These are phyloP conservation scores for Pisolithus orientalis DNA, from an alignment of 768 basidiomycete genomes.

Conservation along the genomic window DNA sequence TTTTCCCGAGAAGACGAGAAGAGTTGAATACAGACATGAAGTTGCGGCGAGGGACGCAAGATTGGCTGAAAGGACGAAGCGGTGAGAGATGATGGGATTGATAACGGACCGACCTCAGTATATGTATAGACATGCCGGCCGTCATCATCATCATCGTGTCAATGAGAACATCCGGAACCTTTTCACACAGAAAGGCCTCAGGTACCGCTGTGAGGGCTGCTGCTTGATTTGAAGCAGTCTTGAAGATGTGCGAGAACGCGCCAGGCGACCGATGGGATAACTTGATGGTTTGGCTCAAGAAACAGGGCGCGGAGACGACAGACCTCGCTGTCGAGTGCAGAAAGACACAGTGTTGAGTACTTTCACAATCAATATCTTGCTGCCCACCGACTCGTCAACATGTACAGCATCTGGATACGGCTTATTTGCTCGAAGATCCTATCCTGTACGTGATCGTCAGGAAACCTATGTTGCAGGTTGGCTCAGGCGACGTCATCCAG, in stretches of 20 bases:
- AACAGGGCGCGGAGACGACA: conserved; percentile 41
- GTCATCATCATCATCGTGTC: background rate
- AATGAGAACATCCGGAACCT: background rate
- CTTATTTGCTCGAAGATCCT: conserved; percentile 46
- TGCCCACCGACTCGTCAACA: background rate
- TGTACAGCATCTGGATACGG: conserved; percentile 61
- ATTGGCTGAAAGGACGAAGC: background rate
- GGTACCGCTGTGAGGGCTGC: background rate
- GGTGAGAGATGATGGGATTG: background rate
- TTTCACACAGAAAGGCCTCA: background rate
- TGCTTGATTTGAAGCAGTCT: background rate
- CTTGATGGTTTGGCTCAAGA: conserved; percentile 48
- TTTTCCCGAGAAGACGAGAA: conserved; percentile 75
- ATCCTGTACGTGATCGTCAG: conserved; percentile 31
- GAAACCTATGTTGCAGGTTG: background rate
- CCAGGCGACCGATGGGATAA: conserved; percentile 32
- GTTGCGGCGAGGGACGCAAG: conserved; percentile 3
- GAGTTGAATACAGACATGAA: conserved; percentile 79
- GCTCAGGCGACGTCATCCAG: conserved; percentile 21
- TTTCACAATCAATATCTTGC: conserved; percentile 2
- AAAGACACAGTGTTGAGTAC: conserved; percentile 42
- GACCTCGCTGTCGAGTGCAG: conserved; percentile 47
- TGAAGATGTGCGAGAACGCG: conserved; percentile 4
- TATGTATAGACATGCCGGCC: no score
- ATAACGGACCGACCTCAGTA: background rate